Percentiles rank a stretch among this genome's conserved stretches.
Evolutionary conservation across 805 yeast genomes (phyloP).

Genomic region (Pichia pseudocactophila): DNA sequence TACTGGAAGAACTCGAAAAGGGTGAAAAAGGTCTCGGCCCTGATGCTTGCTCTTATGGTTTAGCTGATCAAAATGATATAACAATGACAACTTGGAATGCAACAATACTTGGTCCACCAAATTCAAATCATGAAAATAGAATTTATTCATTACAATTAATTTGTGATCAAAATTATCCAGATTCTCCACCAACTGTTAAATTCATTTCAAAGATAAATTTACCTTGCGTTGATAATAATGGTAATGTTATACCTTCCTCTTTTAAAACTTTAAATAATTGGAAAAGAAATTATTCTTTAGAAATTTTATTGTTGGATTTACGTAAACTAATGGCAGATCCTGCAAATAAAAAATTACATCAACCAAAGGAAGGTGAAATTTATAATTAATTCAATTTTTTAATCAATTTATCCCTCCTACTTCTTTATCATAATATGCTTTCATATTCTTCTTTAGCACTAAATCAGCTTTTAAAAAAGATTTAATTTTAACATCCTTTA

Average conservation of each 20-base stretch:
- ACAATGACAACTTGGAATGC: conserved; percentile 97
- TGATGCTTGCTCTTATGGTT: conserved; percentile 92
- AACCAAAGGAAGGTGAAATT: conserved; percentile 84
- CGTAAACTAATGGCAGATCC: conserved; percentile 86
- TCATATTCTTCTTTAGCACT: conserved; percentile 22
- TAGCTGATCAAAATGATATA: conserved; percentile 83
- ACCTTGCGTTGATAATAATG: conserved; percentile 80
- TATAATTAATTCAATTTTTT: neutral
- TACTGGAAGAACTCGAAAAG: conserved; percentile 92
- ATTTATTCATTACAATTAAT: conserved; percentile 75
- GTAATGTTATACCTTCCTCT: conserved; percentile 40
- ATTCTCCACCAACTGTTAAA: conserved; percentile 72
- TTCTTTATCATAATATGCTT: conserved; percentile 23
- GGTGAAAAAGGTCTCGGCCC: conserved; percentile 98
- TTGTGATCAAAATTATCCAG: conserved; percentile 84
- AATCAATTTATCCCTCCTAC: neutral
- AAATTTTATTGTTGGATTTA: conserved; percentile 78
- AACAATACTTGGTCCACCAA: conserved; percentile 93
- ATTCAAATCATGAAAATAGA: conserved; percentile 75
- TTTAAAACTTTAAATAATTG: conserved; percentile 71
- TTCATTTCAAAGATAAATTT: conserved; percentile 81
- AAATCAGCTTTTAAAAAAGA: conserved; percentile 27
- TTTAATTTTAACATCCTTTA: conserved; percentile 14
- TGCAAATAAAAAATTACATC: conserved; percentile 73
- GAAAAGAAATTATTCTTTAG: conserved; percentile 91